A percentile compares a stretch with the other conserved stretches of the same genome.
These are phyloP conservation scores for Neurospora cerealis DNA, from an alignment of 495 filamentous ascomycete genomes.

Conservation along the genomic window DNA sequence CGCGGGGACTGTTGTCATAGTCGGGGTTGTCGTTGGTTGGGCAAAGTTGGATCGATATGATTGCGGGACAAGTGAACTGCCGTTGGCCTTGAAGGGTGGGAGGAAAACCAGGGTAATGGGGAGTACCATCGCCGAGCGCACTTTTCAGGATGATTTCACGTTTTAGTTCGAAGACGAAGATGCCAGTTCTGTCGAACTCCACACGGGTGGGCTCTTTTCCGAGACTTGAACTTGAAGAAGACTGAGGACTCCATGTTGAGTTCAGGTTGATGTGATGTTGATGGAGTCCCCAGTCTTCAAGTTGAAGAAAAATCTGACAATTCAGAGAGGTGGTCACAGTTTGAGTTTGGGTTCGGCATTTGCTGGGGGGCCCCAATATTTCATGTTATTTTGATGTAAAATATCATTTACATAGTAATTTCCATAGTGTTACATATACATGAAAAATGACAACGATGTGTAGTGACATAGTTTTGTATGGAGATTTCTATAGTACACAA, in stretches of 20 bases:
- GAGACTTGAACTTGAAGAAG: constrained; percentile 99
- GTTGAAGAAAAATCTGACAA: neutral
- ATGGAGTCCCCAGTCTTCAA: neutral
- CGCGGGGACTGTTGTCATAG: constrained; percentile 78
- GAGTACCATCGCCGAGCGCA: no score
- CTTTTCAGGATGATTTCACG: no score
- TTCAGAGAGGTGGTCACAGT: neutral
- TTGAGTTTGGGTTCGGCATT: neutral
- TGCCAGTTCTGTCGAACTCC: constrained; percentile 94
- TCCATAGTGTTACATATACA: no score
- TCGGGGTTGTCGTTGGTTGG: constrained; percentile 98
- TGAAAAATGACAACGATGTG: no score
- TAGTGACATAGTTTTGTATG: no score
- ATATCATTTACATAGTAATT: no score
- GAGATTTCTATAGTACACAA: no score
- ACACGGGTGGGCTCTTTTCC: constrained; percentile 81
- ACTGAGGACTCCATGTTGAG: constrained; percentile 88
- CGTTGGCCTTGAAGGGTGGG: no score
- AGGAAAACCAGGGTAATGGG: no score
- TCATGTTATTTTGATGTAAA: no score
- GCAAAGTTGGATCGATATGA: constrained; percentile 79
- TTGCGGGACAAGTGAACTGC: no score
- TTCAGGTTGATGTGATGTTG: constrained; percentile 1
- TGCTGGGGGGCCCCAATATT: no score
- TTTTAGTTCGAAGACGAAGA: constrained; percentile 97